Conservation (phyloP, 768 basidiomycete genomes). For the Trametes meyenii region DNA sequence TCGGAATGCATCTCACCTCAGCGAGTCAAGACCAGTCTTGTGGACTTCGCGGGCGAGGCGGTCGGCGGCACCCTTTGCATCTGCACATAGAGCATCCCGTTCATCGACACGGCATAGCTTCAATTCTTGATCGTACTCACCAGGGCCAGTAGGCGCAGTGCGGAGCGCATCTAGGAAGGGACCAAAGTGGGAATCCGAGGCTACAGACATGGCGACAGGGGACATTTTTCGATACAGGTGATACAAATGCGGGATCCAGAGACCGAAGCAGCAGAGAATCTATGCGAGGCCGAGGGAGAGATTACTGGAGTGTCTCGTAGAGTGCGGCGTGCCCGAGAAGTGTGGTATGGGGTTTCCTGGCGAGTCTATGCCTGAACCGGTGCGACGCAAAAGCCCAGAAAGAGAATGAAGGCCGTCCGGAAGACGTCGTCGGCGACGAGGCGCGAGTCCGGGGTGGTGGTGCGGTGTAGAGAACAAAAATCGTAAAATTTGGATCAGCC, state of each 20-base stretch:
- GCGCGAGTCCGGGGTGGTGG: conserved; percentile 7
- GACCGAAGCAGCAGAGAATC: conserved; percentile 7
- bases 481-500: conserved; percentile 15
- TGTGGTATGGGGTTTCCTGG: conserved; percentile 9
- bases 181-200: conserved; percentile 46
- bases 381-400: neutral
- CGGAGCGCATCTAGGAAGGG: conserved; percentile 46
- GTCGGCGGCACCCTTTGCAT: conserved; percentile 85
- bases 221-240: conserved; percentile 46
- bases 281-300: conserved; percentile 26
- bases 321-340: conserved; percentile 13
- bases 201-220: conserved; percentile 52
- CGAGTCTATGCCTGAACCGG: neutral
- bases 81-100: conserved; percentile 39
- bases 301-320: conserved; percentile 29
- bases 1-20: conserved; percentile 47
- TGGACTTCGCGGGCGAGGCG: conserved; percentile 72
- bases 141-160: conserved; percentile 43
- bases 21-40: conserved; percentile 61
- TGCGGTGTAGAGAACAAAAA: conserved; percentile 11
- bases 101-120: neutral
- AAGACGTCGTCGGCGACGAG: conserved; percentile 7
- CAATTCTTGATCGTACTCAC: conserved; percentile 25
- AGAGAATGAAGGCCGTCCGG: neutral
- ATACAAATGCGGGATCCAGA: conserved; percentile 30